Base-by-base conservation (phyloP, 2,329 filamentous ascomycete genomes). In the Gyromitra esculenta region DNA sequence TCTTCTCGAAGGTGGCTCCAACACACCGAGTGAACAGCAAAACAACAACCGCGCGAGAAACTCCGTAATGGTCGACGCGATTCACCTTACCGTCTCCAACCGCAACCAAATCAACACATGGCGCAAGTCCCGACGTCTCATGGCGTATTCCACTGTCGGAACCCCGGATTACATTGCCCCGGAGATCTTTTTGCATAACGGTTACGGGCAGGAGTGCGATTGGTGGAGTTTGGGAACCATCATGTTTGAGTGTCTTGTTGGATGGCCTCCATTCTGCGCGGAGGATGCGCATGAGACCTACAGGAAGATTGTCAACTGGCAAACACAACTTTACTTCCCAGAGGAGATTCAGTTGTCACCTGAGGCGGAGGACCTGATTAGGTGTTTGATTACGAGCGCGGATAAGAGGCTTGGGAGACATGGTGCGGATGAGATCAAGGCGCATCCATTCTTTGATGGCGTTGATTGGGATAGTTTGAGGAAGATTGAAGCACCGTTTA, bases 171-270 rank as follows among this genome's bases (percentile, higher is more conserved):
- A 99, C 84, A 99, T 99, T 82, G 96, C 96, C 0, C 96, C 96
- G 1, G 96, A 99, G 83, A 98, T 99, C 81, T 98, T 99, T 84
- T 96, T 93, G 60, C 94, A 95, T 18, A 92, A 97, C 82, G 96
- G 96, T 63, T 99, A 99, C 86, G 93, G 93, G 75, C 97, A 95
- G 82, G 91, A 96, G 83, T 99, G 96, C 83, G 96, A 99, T 86
- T 99, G 96, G 96, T 99, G 96, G 96, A 97, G 93, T 25, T 88
- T 99, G 64, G 96, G 96, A 68, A 97, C 96, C 57, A 99, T 99
- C 85, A 98, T 99, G 96, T 99, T 98, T 82, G 96, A 99, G 85
- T 99, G 96, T 84, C 87, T 99, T 80, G 94, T 99, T 77, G 96
- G 96, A 81, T 99, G 96, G 96, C 96, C 96, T 71, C 96, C 96